Evolutionary conservation across 805 yeast genomes (phyloP), one percentile per base, ranked within the genome.

Genomic region (Candida patagonica): DNA sequence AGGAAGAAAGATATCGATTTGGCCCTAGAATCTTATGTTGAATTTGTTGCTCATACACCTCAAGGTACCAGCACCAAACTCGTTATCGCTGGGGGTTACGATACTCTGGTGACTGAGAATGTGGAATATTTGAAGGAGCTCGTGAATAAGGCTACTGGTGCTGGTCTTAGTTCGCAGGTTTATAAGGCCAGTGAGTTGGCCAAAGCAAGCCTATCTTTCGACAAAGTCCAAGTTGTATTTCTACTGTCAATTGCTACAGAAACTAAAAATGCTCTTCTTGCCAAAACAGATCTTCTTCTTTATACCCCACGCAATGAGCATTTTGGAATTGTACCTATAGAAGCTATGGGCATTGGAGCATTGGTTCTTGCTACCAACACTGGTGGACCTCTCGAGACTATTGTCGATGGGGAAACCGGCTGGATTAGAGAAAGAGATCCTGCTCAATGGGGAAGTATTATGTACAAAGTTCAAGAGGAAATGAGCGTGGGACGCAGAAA

Each of bases 241-340:
- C 57, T 88, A 42, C 95, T 96, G 0, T 85, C 95, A 0, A 74
- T 89, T 6, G 70, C 82, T 30, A 68, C 86, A 1, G 56, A 69
- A 2, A 56, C 82, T 43, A 85, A 86, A 60, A 77, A 68, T 55
- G 63, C 70, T 2, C 67, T 92, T 21, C 62, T 92, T 25, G 57
- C 69, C 27, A 59, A 65, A 7, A 68, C 88, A 2, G 69, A 71
- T 35, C 50, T 82, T 41, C 66, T 92, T 17, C 61, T 88, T 33
- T 92, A 92, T 56, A 92, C 99, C 0, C 98, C 99, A 2, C 69
- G 82, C 0, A 73, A 72, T 51, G 98, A 92, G 59, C 99, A 92
- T 62, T 92, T 92, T 56, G 99, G 99, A 10, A 92, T 92, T 47
- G 99, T 92, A 7, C 99, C 99, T 1, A 68, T 92, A 12, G 98